Base-by-base conservation (phyloP, 805 yeast species). In the Lipomyces starkeyi region DNA sequence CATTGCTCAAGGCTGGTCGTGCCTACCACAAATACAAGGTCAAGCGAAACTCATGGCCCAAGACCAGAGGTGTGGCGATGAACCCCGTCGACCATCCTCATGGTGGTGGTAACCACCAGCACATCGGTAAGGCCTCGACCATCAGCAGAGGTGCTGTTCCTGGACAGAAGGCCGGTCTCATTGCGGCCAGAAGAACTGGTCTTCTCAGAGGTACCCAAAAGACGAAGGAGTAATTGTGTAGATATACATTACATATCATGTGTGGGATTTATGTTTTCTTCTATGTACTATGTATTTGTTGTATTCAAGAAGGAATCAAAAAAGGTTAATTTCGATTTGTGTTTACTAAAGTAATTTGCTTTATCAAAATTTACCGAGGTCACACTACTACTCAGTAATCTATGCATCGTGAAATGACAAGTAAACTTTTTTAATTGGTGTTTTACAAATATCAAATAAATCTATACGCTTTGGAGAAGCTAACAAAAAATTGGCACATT, bases 81-180 rank as follows among this genome's bases (percentile, higher is more conserved):
- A 94, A 94, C 88, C 98, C 98, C 85, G 99, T 94, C 84, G 99
- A 94, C 84, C 99, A 94, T 88, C 99, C 99, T 84, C 99, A 94
- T 85, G 99, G 99, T 91, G 98, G 99, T 94, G 99, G 99, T 94
- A 93, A 93, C 97, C 98, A 94, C 86, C 98, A 94, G 88, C 98
- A 94, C 85, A 94, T 93, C 87, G 98, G 98, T 71, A 94, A 94
- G 89, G 98, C 98, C 81, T 94, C 98, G 80, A 94, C 98, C 81
- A 94, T 94, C 80, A 90, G 97, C 78, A 92, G 98, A 91, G 97
- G 97, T 85, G 98, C 98, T 77, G 98, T 94, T 83, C 87, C 99
- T 81, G 99, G 99, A 91, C 99, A 94, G 88, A 94, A 94, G 96
- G 97, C 96, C 83, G 99, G 99, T 94, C 92, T 94, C 83, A 95